Evolutionary conservation across 2,329 filamentous ascomycete species (phyloP).

Genomic region (Paecilomyces sp.): DNA sequence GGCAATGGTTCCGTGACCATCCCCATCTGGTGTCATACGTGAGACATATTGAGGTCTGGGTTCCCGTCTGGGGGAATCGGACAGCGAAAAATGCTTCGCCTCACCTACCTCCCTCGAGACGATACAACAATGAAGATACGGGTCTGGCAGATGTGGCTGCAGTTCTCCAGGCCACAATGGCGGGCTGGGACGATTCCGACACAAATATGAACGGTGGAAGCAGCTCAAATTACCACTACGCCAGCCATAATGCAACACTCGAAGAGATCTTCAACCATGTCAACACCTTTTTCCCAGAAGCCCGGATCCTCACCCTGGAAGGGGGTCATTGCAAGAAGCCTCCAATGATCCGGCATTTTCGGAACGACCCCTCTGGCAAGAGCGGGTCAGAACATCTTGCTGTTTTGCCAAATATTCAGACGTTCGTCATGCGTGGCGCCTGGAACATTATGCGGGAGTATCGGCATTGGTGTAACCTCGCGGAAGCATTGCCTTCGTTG

Average conservation of each 20-base stretch:
- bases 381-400: slow-evolving; percentile 34
- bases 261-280: slow-evolving; percentile 64
- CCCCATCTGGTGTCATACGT: slow-evolving; percentile 57
- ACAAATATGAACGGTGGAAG: slow-evolving; percentile 10
- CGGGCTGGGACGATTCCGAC: slow-evolving; percentile 19
- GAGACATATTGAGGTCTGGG: slow-evolving; percentile 70
- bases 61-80: slow-evolving; percentile 62
- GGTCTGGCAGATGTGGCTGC: slow-evolving; percentile 14
- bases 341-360: slow-evolving; percentile 57
- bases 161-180: slow-evolving; percentile 15
- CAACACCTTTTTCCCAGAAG: slow-evolving; percentile 50
- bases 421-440: slow-evolving; percentile 65
- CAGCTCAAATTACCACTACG: slow-evolving; percentile 24
- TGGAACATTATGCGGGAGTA: slow-evolving; percentile 67
- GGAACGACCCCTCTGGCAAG: slow-evolving; percentile 23
- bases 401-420: slow-evolving; percentile 51
- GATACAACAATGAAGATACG: slow-evolving; percentile 16
- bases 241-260: slow-evolving; percentile 59
- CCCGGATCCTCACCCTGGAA: slow-evolving; percentile 63
- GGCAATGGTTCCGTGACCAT: slow-evolving; percentile 53
- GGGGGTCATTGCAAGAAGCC: slow-evolving; percentile 72
- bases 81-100: slow-evolving; percentile 41
- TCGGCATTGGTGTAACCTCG: slow-evolving; percentile 56
- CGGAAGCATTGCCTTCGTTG: slow-evolving; percentile 57
- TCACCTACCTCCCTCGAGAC: slow-evolving; percentile 17